phyloP scores from a whole-genome alignment of 2,329 filamentous ascomycete genomes.

The Cladobotryum mycophilum region DNA sequence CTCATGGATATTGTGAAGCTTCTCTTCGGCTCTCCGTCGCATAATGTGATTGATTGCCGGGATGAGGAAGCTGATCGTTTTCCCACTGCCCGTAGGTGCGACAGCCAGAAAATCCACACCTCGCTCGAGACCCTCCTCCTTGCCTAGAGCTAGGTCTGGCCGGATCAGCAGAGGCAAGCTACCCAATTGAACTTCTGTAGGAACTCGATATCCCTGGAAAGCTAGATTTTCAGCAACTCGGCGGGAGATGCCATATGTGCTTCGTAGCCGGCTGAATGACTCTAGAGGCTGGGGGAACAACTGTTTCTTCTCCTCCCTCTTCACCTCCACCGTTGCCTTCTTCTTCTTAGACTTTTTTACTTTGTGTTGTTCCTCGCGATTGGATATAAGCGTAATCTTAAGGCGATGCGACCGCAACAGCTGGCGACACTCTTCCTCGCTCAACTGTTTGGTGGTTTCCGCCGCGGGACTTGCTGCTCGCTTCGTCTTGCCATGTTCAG shows the following conservation, averaged over 20 bases:
- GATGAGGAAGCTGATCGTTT: slow-evolving; percentile 89
- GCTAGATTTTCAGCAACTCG: slow-evolving; percentile 72
- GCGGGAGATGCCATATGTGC: slow-evolving; percentile 65
- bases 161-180: slow-evolving; percentile 72
- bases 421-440: slow-evolving; percentile 65
- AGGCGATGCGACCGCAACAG: slow-evolving; percentile 74
- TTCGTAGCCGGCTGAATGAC: slow-evolving; percentile 66
- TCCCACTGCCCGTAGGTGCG: slow-evolving; percentile 92
- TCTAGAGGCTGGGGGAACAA: slow-evolving; percentile 75
- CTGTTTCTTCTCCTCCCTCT: slow-evolving; percentile 50
- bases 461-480: slow-evolving; percentile 23
- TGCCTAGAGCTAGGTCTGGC: slow-evolving; percentile 43
- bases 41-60: slow-evolving; percentile 75
- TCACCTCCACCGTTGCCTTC: slow-evolving; percentile 38
- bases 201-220: slow-evolving; percentile 77
- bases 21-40: slow-evolving; percentile 44
- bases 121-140: slow-evolving; percentile 27
- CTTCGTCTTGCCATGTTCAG: slow-evolving; percentile 17
- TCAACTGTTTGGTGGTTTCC: slow-evolving; percentile 35
- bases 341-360: slow-evolving; percentile 53
- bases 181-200: slow-evolving; percentile 90
- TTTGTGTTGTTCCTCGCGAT: slow-evolving; percentile 35
- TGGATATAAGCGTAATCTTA: slow-evolving; percentile 72
- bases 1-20: slow-evolving; percentile 34
- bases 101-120: slow-evolving; percentile 75